Evolutionary conservation across 495 filamentous ascomycete genomes (phyloP).

Genomic region (Parathielavia appendiculata): DNA sequence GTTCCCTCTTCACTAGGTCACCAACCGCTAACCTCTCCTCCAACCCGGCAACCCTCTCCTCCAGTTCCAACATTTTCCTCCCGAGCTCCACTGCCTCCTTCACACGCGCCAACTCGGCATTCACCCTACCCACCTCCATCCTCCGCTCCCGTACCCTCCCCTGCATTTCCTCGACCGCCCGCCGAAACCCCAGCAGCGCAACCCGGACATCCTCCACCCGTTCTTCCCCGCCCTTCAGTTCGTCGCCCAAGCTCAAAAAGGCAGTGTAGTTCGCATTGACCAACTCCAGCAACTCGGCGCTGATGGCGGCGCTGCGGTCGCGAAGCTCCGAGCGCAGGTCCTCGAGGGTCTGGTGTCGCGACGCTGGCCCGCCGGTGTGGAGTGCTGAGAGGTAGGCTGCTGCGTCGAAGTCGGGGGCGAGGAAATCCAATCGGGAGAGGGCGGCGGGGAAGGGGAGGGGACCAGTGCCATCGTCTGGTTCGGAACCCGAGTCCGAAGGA

Average conservation of each 20-base stretch:
- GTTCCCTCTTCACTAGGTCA: slow-evolving; percentile 26
- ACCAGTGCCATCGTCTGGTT: slow-evolving; percentile 44
- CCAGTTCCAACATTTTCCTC: slow-evolving; percentile 63
- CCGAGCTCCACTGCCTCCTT: slow-evolving; percentile 49
- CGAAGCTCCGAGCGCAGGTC: slow-evolving; percentile 85
- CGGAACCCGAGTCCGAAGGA: slow-evolving; percentile 32
- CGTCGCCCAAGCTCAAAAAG: slow-evolving; percentile 76
- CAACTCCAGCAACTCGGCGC: slow-evolving; percentile 80
- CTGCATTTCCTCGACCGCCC: slow-evolving; percentile 61
- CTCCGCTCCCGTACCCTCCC: slow-evolving; percentile 45
- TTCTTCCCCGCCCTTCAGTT: slow-evolving; percentile 82
- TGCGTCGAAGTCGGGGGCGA: slow-evolving; percentile 72
- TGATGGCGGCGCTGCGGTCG: slow-evolving; percentile 64
- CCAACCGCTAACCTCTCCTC: slow-evolving; percentile 59
- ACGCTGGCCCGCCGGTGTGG: slow-evolving; percentile 31
- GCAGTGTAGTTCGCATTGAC: slow-evolving; percentile 92
- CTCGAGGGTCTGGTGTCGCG: slow-evolving; percentile 88
- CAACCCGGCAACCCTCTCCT: slow-evolving; percentile 64
- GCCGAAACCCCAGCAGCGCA: slow-evolving; percentile 74
- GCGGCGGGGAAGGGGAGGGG: slow-evolving; percentile 79
- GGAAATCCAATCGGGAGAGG: slow-evolving; percentile 72
- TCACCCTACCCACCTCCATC: slow-evolving; percentile 39
- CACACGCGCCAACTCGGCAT: slow-evolving; percentile 38
- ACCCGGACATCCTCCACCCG: slow-evolving; percentile 88
- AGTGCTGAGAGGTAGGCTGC: slow-evolving; percentile 77